phyloP scores from a whole-genome alignment of 2,329 filamentous ascomycete genomes.

The Parastagonospora avenae region DNA sequence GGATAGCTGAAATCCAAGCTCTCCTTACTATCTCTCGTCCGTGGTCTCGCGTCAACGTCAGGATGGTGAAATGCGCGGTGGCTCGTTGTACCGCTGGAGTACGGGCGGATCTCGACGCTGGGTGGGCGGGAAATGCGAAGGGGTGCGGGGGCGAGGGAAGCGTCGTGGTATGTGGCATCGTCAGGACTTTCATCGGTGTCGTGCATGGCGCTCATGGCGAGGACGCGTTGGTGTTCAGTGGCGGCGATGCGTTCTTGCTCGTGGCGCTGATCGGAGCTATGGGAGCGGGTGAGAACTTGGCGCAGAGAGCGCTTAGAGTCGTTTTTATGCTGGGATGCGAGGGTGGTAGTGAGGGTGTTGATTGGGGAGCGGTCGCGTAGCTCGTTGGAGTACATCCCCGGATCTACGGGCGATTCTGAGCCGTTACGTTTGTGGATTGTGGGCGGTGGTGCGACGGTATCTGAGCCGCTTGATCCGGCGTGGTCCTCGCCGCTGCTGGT shows the following conservation, averaged over 20 bases:
- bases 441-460: neutral
- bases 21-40: neutral
- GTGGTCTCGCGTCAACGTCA: neutral
- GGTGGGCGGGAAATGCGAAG: constrained; percentile 1
- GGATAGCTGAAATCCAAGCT: neutral
- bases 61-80: neutral
- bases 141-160: constrained; percentile 4
- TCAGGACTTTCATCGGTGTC: constrained; percentile 7
- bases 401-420: constrained; percentile 3
- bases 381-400: neutral
- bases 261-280: neutral
- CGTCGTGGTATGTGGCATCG: neutral
- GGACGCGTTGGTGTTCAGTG: neutral
- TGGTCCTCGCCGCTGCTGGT: neutral
- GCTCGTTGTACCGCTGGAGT: neutral
- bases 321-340: neutral
- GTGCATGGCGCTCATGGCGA: neutral
- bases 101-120: neutral
- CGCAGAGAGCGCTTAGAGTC: neutral
- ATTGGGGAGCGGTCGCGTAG: neutral
- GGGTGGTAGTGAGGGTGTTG: neutral
- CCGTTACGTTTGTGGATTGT: neutral
- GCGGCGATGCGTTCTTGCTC: neutral
- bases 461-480: constrained; percentile 3
- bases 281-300: neutral